Evolutionary conservation across 768 basidiomycete genomes (phyloP), one percentile per base, ranked within the genome.

Genomic region (Fibroporia radiculosa): DNA sequence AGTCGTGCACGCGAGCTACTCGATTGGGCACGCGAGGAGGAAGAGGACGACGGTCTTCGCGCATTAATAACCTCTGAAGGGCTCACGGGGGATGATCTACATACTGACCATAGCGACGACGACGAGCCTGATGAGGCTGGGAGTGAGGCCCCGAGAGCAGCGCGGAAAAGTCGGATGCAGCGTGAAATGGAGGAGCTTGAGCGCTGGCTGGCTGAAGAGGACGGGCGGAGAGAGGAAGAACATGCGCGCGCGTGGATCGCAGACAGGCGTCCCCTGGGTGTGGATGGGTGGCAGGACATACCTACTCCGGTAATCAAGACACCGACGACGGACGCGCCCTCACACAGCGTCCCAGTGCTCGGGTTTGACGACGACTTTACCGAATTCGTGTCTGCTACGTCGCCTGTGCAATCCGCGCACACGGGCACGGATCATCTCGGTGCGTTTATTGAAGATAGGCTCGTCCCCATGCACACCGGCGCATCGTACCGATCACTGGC

Each of bases 281-380:
- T 32, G 20, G 49, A 44, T 19, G 45, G 45, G 19, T 55, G 51
- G 50, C 43, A 48, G 36, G 53, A 55, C 44, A 50, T 52, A 27
- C 45, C 57, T 28, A 54, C 55, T 1, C 52, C 55, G 6, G 50
- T 48, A 3, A 56, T 56, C 22, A 42, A 49, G 24, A 54, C 55
- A 11, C 51, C 55, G 3, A 46, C 31, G 12, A 44, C 38, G 6
- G 49, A 48, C n/a, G 40, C 36, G 11, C 20, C 19, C 18, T 16
- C 12, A 19, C 4, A 18, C 43, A 3, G 45, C 34, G 23, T 13
- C 40, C 13, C 31, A 3, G 49, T 37, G 19, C 45, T 53, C 19
- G 69, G 72, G 13, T 78, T 91, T 52, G 88, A 90, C 43, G 88
- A 91, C 55, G 84, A 92, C 59, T 92, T 92, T 56, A 72, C 79